Conservation (phyloP, 768 basidiomycete species). For the Megacollybia marginata region DNA sequence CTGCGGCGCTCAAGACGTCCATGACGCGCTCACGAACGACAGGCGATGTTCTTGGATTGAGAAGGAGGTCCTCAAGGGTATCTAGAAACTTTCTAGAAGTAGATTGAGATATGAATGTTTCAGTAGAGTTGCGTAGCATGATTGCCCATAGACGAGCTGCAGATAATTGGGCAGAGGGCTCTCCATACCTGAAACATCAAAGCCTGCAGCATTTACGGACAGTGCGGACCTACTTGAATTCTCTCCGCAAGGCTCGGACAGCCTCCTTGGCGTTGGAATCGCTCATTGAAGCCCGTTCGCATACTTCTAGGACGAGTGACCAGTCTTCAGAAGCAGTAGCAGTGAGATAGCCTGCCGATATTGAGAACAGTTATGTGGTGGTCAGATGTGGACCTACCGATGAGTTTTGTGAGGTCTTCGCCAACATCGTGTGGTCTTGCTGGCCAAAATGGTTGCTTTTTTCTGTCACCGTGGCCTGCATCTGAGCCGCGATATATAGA, state of each 20-base stretch:
- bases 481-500: constrained; percentile 1
- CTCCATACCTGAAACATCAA: constrained; percentile 47
- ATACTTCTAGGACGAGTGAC: constrained; percentile 76
- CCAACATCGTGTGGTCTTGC: constrained; percentile 37
- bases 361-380: background rate
- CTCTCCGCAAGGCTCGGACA: constrained; percentile 69
- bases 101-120: constrained; percentile 63
- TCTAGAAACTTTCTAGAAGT: constrained; percentile 74
- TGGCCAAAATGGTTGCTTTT: constrained; percentile 29
- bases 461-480: constrained; percentile 13
- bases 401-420: constrained; percentile 61
- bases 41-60: constrained; percentile 56
- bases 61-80: constrained; percentile 67
- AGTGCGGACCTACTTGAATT: constrained; percentile 62
- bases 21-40: constrained; percentile 76
- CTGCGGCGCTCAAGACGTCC: constrained; percentile 77
- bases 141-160: constrained; percentile 86
- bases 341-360: constrained; percentile 53
- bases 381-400: constrained; percentile 36
- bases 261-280: constrained; percentile 80
- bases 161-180: constrained; percentile 67
- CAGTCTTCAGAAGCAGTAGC: constrained; percentile 80
- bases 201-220: background rate
- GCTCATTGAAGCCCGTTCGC: constrained; percentile 69
- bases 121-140: constrained; percentile 77